Base-by-base conservation (phyloP, 2,329 filamentous ascomycete species). In the Aspergillus sclerotialis region DNA sequence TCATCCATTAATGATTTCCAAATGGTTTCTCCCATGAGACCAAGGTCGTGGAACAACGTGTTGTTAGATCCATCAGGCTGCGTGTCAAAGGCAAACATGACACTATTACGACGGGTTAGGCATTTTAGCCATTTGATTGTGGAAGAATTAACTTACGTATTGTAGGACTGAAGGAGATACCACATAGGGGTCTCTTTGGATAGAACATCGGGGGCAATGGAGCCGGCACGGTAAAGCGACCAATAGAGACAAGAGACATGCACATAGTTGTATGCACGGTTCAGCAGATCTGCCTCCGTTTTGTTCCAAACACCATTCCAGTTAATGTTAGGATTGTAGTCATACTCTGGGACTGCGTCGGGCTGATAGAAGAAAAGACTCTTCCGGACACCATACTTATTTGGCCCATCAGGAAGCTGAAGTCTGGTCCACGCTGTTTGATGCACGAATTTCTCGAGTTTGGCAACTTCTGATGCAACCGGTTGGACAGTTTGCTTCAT, bases 1-100 rank as follows among this genome's bases (percentile, higher is more conserved):
- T 76, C 75, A 4, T 56, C 41, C 0, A 79, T 57, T 2, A 79
- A 60, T 38, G 73, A 63, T 0, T 71, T 71, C 37, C 72, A 72
- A 0, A 79, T 67, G 0, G 72, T 76, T 54, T 79, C 75, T 1
- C 75, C 75, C 75, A 79, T 78, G 1, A 78, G 46, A 0, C 75
- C 48, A 13, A 50, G 19, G 8, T 37, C 35, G 2, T 36, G 41
- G 15, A 46, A 48, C 2, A n/a, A 24, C 2, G 23, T 24, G 23
- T 24, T 24, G 4, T 24, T 24, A 24, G 23, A 24, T 40, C 38
- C 2, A 44, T 31, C 5, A 37, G 27, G 4, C 38, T 75, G 6
- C 34, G 76, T 76, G 27, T 55, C 27, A 2, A 38, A 47, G 5
- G 35, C 39, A 25, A 46, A 44, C 8, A 24, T 3, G 23, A 24